Evolutionary conservation across 2,329 filamentous ascomycete species (phyloP), one percentile per base, ranked within the genome.

Genomic region (Diaporthe ilicicola): DNA sequence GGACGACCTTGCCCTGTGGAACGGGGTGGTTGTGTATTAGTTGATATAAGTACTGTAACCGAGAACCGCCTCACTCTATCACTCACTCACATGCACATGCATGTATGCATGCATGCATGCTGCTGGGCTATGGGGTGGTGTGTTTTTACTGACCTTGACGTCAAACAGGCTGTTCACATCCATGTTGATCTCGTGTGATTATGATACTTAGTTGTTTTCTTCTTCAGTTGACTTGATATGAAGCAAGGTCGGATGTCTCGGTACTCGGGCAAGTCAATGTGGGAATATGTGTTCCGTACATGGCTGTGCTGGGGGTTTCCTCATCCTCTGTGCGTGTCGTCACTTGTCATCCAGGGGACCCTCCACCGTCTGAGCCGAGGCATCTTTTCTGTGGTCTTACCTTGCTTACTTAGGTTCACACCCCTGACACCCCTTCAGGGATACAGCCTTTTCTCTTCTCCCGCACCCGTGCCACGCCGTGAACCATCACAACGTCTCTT

Each of bases 131-230:
- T 19, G 42, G 42, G 50, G 5, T 48, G 19, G 42, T 50, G 65
- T 10, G 32, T 69, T 51, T 34, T 67, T n/a, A 32, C 80, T 75
- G 76, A 89, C 89, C 84, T 90, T 88, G 75, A 91, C 88, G 74
- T 87, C 82, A 77, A 91, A 91, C 46, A 91, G 82, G 72, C 74
- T 85, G 74, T 84, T 80, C 13, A 84, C 76, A 76, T 91, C 87
- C 89, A 91, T 66, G 19, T 9, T 67, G 19, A 13, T 10, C 9
- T 29, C 6, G 13, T 46, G 24, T 32, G 9, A 10, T n/a, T 15
- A 10, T 29, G 17, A 61, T 17, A 15, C 24, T 13, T 6, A 24
- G 1, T 5, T n/a, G n/a, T n/a, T n/a, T n/a, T n/a, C n/a, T n/a
- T n/a, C n/a, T 10, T 32, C 0, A 15, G 3, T 29, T 13, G 10